These are phyloP conservation scores for Kluyveromyces wickerhamii DNA, from an alignment of 805 yeast species.

Conservation along the genomic window DNA sequence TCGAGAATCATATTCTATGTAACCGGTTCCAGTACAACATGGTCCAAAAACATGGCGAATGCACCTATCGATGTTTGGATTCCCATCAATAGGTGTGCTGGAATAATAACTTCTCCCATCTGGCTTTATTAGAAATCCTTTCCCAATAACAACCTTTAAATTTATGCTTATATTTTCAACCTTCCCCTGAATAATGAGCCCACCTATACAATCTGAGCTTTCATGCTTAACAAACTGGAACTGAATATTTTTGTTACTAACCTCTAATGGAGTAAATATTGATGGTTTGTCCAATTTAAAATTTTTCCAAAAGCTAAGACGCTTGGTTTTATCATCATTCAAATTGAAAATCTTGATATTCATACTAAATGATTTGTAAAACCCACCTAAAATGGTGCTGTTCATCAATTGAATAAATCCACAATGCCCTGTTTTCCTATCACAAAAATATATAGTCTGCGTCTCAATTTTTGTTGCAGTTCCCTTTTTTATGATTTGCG, in stretches of 20 bases:
- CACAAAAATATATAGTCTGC: conserved; percentile 47
- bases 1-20: background rate
- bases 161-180: conserved; percentile 12
- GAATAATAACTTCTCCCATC: conserved; percentile 66
- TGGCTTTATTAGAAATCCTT: conserved; percentile 70
- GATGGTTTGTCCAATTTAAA: conserved; percentile 31
- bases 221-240: conserved; percentile 4
- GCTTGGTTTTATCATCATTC: conserved; percentile 1
- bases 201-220: background rate
- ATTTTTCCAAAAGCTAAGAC: conserved; percentile 38
- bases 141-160: conserved; percentile 15
- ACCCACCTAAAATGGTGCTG: conserved; percentile 42
- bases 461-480: conserved; percentile 42
- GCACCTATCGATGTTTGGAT: conserved; percentile 51
- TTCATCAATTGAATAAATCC: conserved; percentile 49
- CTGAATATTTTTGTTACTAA: background rate
- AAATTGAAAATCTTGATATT: conserved; percentile 37
- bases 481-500: conserved; percentile 11
- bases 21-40: conserved; percentile 13
- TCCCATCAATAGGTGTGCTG: conserved; percentile 53
- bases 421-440: conserved; percentile 32
- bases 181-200: background rate
- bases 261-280: conserved; percentile 10
- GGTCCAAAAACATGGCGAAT: conserved; percentile 83
- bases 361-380: conserved; percentile 46